Percentiles rank a stretch among this genome's conserved stretches.
These are phyloP conservation scores for Venturia effusa DNA, from an alignment of 2,329 filamentous ascomycete genomes.

Conservation along the genomic window DNA sequence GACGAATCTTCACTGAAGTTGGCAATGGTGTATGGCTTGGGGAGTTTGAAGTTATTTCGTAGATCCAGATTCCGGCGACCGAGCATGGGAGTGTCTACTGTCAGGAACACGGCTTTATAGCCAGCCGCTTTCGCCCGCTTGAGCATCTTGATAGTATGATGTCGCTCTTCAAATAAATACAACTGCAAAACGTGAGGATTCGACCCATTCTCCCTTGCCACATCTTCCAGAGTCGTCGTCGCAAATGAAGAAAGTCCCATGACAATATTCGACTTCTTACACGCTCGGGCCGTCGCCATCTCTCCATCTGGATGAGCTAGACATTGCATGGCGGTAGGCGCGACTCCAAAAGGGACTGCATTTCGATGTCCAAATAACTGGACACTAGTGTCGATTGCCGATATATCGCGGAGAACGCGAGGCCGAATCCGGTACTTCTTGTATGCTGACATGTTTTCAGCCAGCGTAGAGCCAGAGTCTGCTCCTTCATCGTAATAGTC, in stretches of 20 bases:
- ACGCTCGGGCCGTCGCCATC: constrained; percentile 30
- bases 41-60: constrained; percentile 40
- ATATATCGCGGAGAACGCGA: constrained; percentile 30
- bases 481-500: constrained; percentile 15
- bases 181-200: constrained; percentile 45
- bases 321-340: constrained; percentile 32
- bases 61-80: constrained; percentile 44
- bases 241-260: constrained; percentile 29
- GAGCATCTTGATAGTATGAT: constrained; percentile 31
- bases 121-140: constrained; percentile 35
- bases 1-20: constrained; percentile 27
- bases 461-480: constrained; percentile 17
- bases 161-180: constrained; percentile 40
- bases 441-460: constrained; percentile 21
- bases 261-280: constrained; percentile 25
- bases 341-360: constrained; percentile 31
- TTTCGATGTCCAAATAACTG: constrained; percentile 23
- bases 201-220: constrained; percentile 23
- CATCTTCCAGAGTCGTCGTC: constrained; percentile 30
- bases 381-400: constrained; percentile 25
- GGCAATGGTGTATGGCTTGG: constrained; percentile 32
- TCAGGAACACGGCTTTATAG: constrained; percentile 44
- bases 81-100: constrained; percentile 44
- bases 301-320: constrained; percentile 35
- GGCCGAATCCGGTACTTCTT: constrained; percentile 23